A percentile compares a stretch with the other conserved stretches of the same genome.
Conservation (phyloP, 164 flowering plant species). For the Brasenia schreberi region DNA sequence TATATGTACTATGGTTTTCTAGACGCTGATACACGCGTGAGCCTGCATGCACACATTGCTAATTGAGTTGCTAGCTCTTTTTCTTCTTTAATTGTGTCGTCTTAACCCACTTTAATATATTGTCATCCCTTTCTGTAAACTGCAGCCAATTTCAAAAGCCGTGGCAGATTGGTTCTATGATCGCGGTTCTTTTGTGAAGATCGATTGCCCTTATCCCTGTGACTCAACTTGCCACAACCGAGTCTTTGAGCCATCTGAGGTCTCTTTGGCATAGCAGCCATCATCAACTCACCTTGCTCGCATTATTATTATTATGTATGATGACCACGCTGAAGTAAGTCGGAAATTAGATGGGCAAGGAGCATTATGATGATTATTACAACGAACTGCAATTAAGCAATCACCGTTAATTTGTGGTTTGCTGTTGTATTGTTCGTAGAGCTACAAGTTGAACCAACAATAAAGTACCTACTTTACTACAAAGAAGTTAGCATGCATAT, state of each 20-base stretch:
- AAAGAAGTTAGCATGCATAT: too few species aligned
- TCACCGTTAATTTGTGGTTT: background rate
- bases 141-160: slow-evolving; percentile 82
- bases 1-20: too few species aligned
- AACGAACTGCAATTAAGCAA: background rate
- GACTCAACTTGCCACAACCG: slow-evolving; percentile 64
- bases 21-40: too few species aligned
- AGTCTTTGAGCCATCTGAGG: slow-evolving; percentile 23
- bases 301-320: slow-evolving; percentile 1
- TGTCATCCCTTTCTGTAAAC: background rate
- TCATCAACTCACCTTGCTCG: background rate
- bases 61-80: too few species aligned
- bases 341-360: too few species aligned
- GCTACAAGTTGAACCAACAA: background rate
- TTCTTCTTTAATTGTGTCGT: too few species aligned
- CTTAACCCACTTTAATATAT: background rate
- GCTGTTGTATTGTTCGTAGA: background rate
- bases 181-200: slow-evolving; percentile 44
- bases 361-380: background rate
- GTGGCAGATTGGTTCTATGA: slow-evolving; percentile 91
- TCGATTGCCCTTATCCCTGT: slow-evolving; percentile 86
- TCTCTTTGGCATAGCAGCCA: slow-evolving; percentile 8
- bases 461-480: too few species aligned
- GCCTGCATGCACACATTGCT: too few species aligned
- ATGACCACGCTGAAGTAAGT: background rate